Base-by-base conservation (phyloP, 495 filamentous ascomycete species). In the Xylaria grammica region DNA sequence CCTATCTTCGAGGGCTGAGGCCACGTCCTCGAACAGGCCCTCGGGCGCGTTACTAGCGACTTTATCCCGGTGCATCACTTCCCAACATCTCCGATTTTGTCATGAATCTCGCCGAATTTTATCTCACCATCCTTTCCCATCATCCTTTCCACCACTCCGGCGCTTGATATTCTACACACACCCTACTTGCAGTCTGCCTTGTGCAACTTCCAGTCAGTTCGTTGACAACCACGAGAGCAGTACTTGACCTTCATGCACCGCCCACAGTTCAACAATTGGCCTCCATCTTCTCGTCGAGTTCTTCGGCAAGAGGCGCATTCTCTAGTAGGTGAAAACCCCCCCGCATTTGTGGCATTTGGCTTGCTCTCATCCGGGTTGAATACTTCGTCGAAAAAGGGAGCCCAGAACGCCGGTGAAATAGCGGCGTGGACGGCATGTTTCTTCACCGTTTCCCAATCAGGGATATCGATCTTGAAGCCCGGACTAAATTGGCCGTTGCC, bases 401-500 rank as follows among this genome's bases (percentile, higher is more conserved):
- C 67, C 6, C 67, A 65, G 50, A 78, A 79, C 40, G 52, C 61
- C 3, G 70, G 71, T 17, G 75, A 74, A 30, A 81, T 75, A 7
- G 76, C 74, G 2, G 66, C 69, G 15, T 67, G 71, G 13, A 78
- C 69, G 2, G 67, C 66, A 53, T 77, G 64, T 38, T 68, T 67
- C 1, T 61, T 67, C 15, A 73, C 29, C 17, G 27, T 45, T 3
- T 65, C 54, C 77, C 73, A 80, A 29, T 44, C 29, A 0, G 62
- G 60, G 32, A 74, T 32, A 8, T 65, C 63, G 9, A 56, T 45
- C n/a, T 71, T 69, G 65, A 69, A 79, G 9, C 56, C 32, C 4
- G 44, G 10, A 34, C 75, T 74, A 40, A 79, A 63, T n/a, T 65
- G 65, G 4, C 79, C 76, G 20, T 71, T 61, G 8, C 79, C 79